Evolutionary conservation across 306 rosid species (phyloP).

Genomic region (Castanea crenata): DNA sequence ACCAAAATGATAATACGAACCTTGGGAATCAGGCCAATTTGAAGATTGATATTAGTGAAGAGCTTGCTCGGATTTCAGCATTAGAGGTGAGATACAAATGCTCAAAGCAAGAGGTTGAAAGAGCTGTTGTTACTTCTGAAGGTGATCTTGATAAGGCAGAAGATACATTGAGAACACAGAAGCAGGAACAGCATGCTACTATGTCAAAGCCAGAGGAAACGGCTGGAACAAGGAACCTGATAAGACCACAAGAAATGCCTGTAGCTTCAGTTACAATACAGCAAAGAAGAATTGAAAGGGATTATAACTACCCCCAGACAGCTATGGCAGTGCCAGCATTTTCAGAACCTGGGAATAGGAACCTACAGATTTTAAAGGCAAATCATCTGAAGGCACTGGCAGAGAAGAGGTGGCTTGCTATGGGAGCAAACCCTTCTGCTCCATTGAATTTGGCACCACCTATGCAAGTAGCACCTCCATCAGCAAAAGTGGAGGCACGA

Average conservation of each 20-base stretch:
- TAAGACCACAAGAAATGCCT: conserved; percentile 44
- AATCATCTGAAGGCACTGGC: conserved; percentile 40
- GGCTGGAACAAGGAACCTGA: conserved; percentile 28
- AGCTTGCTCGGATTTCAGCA: conserved; percentile 51
- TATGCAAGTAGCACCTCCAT: conserved; percentile 43
- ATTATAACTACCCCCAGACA: conserved; percentile 53
- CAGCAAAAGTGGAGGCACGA: conserved; percentile 41
- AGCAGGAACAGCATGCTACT: conserved; percentile 48
- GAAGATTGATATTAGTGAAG: conserved; percentile 83
- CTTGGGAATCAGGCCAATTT: conserved; percentile 43
- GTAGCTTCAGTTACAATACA: conserved; percentile 38
- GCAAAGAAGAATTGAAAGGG: conserved; percentile 57
- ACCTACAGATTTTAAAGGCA: conserved; percentile 38
- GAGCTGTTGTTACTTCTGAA: conserved; percentile 71
- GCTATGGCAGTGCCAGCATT: conserved; percentile 39
- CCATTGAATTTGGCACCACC: conserved; percentile 47
- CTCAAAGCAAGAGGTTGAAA: conserved; percentile 83
- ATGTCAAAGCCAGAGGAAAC: conserved; percentile 55
- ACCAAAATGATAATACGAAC: conserved; percentile 24
- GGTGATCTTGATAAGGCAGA: conserved; percentile 80
- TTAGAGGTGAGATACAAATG: conserved; percentile 56
- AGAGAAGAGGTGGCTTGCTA: conserved; percentile 61
- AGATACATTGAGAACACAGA: conserved; percentile 45
- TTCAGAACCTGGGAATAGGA: conserved; percentile 38
- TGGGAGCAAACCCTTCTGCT: conserved; percentile 50